Base-by-base conservation (phyloP, 441 rosid genomes). In the Breynia disticha region DNA sequence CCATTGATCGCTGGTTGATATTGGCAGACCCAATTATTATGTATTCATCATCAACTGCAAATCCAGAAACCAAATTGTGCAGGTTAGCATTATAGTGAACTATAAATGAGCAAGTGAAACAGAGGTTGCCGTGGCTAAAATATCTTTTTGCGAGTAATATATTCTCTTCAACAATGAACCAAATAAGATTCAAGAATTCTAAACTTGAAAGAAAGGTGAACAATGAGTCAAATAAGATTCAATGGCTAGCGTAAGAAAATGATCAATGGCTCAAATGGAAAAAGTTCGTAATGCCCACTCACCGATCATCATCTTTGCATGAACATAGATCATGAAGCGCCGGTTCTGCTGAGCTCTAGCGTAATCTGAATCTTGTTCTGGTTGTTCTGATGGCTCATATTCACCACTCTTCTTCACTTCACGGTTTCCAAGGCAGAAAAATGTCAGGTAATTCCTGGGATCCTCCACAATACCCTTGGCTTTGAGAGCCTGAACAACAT, bases 1-100 rank as follows among this genome's bases (percentile, higher is more conserved):
- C 98, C 98, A 93, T 93, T 1, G 98, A 89, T 71, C 98, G 76
- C 76, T 88, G 97, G 81, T 91, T 91, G 72, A 91, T 89, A 78
- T 93, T 93, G 66, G 98, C 98, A 16, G 98, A 93, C 49, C 97
- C 98, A 28, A 93, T 39, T 20, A 89, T 89, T 4, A 89, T 84
- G 71, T 93, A 93, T 60, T 93, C 98, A 41, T 93, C 98, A 52
- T 93, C 98, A 78, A 93, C 98, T 93, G 84, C 76, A 77, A 44
- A 10, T 18, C 7, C 28, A 46, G 7, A 20, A 18, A 21, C 1
- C 18, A 15, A 37, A 28, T 14, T 47, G 35, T 28, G 21, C 19
- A 8, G 52, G 35, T 28, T 9, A 28, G 8, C 8, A 28, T 28
- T 28, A 28, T 28, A 28, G 5, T 4, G 35, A 28, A 28, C 35